Percentiles rank a stretch among this genome's conserved stretches.
These are phyloP conservation scores for Saccharomycopsis sp. DNA, from an alignment of 805 yeast species.

Conservation along the genomic window DNA sequence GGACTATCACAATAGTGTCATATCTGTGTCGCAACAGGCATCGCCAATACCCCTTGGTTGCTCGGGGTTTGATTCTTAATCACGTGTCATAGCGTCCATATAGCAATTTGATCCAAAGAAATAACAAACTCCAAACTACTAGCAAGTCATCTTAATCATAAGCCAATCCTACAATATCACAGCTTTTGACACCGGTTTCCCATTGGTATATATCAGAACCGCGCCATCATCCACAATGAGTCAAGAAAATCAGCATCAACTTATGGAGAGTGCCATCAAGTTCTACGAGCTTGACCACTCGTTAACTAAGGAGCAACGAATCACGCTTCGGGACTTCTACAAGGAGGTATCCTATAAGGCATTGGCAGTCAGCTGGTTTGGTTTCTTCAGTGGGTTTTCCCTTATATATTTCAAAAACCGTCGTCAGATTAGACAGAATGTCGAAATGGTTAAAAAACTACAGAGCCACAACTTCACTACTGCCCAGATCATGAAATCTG, in stretches of 20 bases:
- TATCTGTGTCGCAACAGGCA: too few species aligned
- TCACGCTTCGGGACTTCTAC: constrained; percentile 9
- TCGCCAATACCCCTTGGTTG: too few species aligned
- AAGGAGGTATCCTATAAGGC: constrained; percentile 2
- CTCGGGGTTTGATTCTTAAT: too few species aligned
- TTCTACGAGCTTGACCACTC: constrained; percentile 14
- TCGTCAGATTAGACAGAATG: constrained; percentile 2
- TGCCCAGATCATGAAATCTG: constrained; percentile 2
- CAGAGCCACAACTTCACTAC: constrained; percentile 1
- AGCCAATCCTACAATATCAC: not conserved
- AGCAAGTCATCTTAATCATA: too few species aligned
- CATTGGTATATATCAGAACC: not conserved
- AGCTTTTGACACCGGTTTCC: not conserved
- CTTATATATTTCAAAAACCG: constrained; percentile 11
- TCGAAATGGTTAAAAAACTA: not conserved
- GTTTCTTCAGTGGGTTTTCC: constrained; percentile 11
- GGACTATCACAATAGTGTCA: too few species aligned
- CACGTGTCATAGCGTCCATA: too few species aligned
- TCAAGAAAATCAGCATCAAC: not conserved
- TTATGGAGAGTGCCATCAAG: constrained; percentile 3
- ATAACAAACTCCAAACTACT: too few species aligned
- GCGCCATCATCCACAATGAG: not conserved
- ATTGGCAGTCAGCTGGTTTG: not conserved
- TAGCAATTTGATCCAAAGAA: too few species aligned
- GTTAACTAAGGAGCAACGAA: constrained; percentile 11